These are phyloP conservation scores for Fraxinus angustifolia DNA, from an alignment of 305 asterid genomes.

Conservation along the genomic window DNA sequence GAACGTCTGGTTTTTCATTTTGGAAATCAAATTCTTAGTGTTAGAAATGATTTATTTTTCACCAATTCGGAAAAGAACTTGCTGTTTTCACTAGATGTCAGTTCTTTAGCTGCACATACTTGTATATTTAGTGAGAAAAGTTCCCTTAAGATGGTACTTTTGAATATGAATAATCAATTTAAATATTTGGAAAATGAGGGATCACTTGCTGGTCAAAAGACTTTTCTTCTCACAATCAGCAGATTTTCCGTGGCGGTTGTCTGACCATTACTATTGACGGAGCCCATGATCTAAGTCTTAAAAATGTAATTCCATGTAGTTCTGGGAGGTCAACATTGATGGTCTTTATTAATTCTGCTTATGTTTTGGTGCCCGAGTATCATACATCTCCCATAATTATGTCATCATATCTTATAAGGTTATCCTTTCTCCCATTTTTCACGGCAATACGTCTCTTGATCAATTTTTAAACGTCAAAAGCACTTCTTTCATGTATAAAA, in stretches of 20 bases:
- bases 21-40: neutral
- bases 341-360: neutral
- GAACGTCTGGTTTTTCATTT: neutral
- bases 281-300: neutral
- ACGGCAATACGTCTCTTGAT: neutral
- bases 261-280: neutral
- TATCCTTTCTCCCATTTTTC: neutral
- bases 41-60: neutral
- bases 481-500: neutral
- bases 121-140: neutral
- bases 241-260: neutral
- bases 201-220: neutral
- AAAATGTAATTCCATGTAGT: neutral
- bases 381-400: neutral
- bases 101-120: neutral
- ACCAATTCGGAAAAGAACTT: neutral
- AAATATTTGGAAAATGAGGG: slow-evolving; percentile 2
- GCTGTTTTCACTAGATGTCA: neutral
- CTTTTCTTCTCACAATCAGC: neutral
- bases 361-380: neutral
- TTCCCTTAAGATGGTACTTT: neutral
- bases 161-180: slow-evolving; percentile 1
- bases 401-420: neutral
- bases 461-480: neutral
- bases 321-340: neutral